Conservation (phyloP, 1,284 basidiomycete genomes). For the Fomes fomentarius region DNA sequence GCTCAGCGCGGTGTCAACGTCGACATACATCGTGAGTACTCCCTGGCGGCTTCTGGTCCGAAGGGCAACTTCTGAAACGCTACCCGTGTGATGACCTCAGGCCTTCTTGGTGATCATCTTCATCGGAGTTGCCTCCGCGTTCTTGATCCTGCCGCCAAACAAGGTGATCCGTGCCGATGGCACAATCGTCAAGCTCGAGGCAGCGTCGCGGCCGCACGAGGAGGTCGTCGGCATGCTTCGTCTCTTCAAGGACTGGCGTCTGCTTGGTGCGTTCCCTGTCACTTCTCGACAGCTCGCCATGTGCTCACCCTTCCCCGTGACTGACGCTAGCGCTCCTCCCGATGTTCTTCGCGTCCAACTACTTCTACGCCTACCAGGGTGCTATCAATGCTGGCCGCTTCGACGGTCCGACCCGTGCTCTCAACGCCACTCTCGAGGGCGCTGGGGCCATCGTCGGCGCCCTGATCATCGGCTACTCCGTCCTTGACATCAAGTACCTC, state of each 20-base stretch:
- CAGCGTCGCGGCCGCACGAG: constrained; percentile 37
- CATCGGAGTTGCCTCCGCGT: constrained; percentile 41
- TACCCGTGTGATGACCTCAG: constrained; percentile 18
- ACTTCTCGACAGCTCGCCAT: background rate
- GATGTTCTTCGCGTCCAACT: constrained; percentile 47
- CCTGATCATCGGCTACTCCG: constrained; percentile 42
- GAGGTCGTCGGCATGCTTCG: constrained; percentile 38
- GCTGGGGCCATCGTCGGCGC: constrained; percentile 46
- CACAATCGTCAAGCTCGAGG: constrained; percentile 41
- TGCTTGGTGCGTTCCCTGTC: constrained; percentile 30
- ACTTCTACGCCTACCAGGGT: constrained; percentile 47
- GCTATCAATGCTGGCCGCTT: constrained; percentile 40
- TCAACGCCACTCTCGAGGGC: constrained; percentile 45
- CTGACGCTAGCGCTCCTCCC: constrained; percentile 42
- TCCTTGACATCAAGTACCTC: constrained; percentile 41
- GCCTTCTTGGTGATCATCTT: constrained; percentile 46
- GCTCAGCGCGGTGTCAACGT: constrained; percentile 38
- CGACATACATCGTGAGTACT: constrained; percentile 41
- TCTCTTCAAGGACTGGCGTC: constrained; percentile 43
- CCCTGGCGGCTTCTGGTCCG: background rate
- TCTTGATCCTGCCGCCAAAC: constrained; percentile 42
- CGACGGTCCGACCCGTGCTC: constrained; percentile 44
- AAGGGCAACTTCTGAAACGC: too few species aligned
- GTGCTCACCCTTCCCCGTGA: background rate
- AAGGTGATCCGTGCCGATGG: constrained; percentile 43